Evolutionary conservation across 129 eudicot species (phyloP).

Genomic region (Daucus carota): DNA sequence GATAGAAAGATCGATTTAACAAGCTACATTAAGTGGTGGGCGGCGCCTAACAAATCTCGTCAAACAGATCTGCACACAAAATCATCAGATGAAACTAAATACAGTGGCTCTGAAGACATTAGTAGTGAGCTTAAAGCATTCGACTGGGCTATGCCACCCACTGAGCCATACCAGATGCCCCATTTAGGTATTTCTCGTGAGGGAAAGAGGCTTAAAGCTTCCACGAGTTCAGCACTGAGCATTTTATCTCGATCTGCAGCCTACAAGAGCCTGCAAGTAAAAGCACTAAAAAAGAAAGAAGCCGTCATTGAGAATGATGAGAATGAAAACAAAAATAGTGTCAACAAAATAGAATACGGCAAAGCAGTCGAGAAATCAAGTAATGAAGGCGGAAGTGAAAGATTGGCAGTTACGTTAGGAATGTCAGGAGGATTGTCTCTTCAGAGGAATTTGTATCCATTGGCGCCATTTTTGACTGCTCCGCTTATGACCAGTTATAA

Average conservation of each 20-base stretch:
- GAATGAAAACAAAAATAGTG: constrained; percentile 65
- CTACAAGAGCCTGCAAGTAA: constrained; percentile 76
- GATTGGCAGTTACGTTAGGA: constrained; percentile 53
- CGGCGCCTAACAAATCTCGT: constrained; percentile 60
- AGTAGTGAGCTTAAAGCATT: constrained; percentile 57
- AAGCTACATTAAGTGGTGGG: constrained; percentile 93
- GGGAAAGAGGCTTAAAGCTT: constrained; percentile 38
- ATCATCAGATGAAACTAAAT: constrained; percentile 52
- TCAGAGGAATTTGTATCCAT: constrained; percentile 46
- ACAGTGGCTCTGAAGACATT: constrained; percentile 46
- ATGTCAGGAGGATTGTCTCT: constrained; percentile 43
- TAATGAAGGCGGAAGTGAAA: constrained; percentile 48
- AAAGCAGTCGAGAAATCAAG: constrained; percentile 50
- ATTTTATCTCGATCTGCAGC: constrained; percentile 78
- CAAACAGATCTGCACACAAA: constrained; percentile 41
- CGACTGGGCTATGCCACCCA: constrained; percentile 48
- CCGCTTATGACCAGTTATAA: constrained; percentile 75
- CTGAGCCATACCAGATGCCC: constrained; percentile 91
- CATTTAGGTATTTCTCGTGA: constrained; percentile 52
- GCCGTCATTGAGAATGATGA: constrained; percentile 51
- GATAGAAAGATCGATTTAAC: constrained; percentile 89
- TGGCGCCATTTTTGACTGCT: constrained; percentile 65
- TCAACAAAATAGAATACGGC: constrained; percentile 56
- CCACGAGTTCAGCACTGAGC: constrained; percentile 74
- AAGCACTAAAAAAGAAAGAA: constrained; percentile 54